Evolutionary conservation across 164 flowering plant species (phyloP), one percentile per base, ranked within the genome.

Genomic region (Warburgia ugandensis): DNA sequence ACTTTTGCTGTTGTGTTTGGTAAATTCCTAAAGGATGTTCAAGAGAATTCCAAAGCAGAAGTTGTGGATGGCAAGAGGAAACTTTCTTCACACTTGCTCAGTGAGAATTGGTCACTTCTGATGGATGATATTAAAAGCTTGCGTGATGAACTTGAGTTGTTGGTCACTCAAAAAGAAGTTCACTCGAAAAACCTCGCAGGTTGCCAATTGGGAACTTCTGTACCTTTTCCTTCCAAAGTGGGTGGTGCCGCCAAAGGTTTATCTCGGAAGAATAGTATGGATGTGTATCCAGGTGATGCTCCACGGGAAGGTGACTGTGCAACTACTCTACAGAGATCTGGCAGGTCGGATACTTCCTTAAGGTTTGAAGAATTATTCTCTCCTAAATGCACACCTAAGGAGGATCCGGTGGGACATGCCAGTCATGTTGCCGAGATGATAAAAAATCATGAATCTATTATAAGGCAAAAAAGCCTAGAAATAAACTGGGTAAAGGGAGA

Each of bases 401-500:
- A 64, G 46, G 60, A 58, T 6, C 5, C 11, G 26, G 41, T 36
- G 21, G 68, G 51, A 14, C 65, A 63, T 29, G 63, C 59, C 33
- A 60, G 64, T 36, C 45, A 25, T 50, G 82, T 79, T 37, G 75
- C 80, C 2, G 65, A 69, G 48, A 60, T 80, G 73, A 70, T 73
- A 51, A 65, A 68, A 61, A 74, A 59, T 54, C 84, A 76, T 26
- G 88, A 79, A 54, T 71, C 73, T 17, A 58, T 78, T 1, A 81
- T 84, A 42, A 47, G 61, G 33, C 53, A 52, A 58, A 82, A 73
- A 50, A 63, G 53, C n/a, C 72, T 68, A 47, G 81, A 75, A 66
- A 50, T 62, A 52, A 64, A 64, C 41, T 43, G 63, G 64, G 12
- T 59, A 27, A 72, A 66, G 43, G 68, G 40, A 47, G 78, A 68